Evolutionary conservation across 768 basidiomycete species (phyloP), one percentile per base, ranked within the genome.

Genomic region (Lentinula detonsa): DNA sequence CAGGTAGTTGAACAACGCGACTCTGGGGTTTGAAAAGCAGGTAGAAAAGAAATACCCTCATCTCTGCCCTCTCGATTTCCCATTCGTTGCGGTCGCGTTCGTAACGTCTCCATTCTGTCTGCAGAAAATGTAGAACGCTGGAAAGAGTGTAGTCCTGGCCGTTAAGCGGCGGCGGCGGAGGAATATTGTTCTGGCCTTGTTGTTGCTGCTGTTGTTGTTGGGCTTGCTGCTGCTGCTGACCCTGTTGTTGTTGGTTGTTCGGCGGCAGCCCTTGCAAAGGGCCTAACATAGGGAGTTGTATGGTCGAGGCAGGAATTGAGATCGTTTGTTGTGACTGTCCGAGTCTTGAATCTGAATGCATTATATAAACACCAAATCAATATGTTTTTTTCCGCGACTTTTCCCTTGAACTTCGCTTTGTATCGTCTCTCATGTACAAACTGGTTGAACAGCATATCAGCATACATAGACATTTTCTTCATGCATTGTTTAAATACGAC

Each of bases 11-110:
- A 70, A 67, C 65, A 71, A 59, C 66, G 65, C 67, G 62, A 57
- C 34, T 51, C 49, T 61, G 64, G 59, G 63, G 21, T 21, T 21
- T 21, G 65, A 61, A 58, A 61, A 55, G 16, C 16, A 54, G 23
- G 33, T 11, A 62, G 46, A 64, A 64, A 59, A 63, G 46, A 85
- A 91, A 69, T 65, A 95, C 94, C 82, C 96, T 83, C 95, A 98
- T 98, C 76, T 98, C 97, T 35, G 97, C 97, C 67, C 97, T 82
- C 76, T 98, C 97, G 68, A 99, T 99, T 81, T 99, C 97, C 96
- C 96, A 99, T 76, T 99, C 97, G 72, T 99, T 99, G 69, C 96
- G 84, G 77, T 99, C 97, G 72, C 95, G 88, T 75, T 98, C 97
- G 70, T 97, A 98, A 62, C 93, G 83, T 64, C 97, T 83, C 93